Evolutionary conservation across 2,329 filamentous ascomycete genomes (phyloP).

Genomic region (Colletotrichum sp.): DNA sequence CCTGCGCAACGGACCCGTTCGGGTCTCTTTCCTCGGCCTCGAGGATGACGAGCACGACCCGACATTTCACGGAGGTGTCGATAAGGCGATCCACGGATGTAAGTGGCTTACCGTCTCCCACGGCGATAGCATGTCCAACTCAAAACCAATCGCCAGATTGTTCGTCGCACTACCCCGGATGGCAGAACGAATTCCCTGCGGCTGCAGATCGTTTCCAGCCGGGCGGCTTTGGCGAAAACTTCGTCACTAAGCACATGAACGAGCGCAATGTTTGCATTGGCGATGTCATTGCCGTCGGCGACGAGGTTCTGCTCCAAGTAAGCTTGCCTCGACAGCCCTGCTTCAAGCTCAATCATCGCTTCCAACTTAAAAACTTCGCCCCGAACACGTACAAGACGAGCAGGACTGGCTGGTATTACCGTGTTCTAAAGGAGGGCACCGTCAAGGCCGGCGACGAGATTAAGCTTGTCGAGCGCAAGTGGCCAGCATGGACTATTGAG

Average conservation of each 20-base stretch:
- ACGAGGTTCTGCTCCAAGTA: conserved; percentile 60
- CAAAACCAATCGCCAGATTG: conserved; percentile 51
- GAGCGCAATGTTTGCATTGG: conserved; percentile 71
- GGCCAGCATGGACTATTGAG: conserved; percentile 68
- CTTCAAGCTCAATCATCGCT: conserved; percentile 73
- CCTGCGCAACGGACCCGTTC: conserved; percentile 45
- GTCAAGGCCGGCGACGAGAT: conserved; percentile 64
- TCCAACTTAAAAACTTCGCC: conserved; percentile 67
- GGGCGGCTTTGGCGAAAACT: conserved; percentile 70
- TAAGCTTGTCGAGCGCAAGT: conserved; percentile 55
- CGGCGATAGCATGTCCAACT: neutral
- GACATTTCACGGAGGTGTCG: conserved; percentile 64
- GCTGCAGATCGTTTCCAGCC: conserved; percentile 56
- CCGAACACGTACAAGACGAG: conserved; percentile 59
- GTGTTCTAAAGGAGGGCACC: conserved; percentile 59
- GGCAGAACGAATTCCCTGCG: conserved; percentile 57
- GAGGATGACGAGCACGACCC: conserved; percentile 66
- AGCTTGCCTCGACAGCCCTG: conserved; percentile 68
- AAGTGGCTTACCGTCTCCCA: conserved; percentile 27
- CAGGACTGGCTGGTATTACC: conserved; percentile 71
- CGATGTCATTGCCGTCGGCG: conserved; percentile 59
- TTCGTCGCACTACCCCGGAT: conserved; percentile 61
- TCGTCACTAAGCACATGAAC: conserved; percentile 62
- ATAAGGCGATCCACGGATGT: conserved; percentile 69
- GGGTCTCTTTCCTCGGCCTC: conserved; percentile 55